Evolutionary conservation across 495 filamentous ascomycete genomes (phyloP).

Genomic region (Neurospora tetrasperma): DNA sequence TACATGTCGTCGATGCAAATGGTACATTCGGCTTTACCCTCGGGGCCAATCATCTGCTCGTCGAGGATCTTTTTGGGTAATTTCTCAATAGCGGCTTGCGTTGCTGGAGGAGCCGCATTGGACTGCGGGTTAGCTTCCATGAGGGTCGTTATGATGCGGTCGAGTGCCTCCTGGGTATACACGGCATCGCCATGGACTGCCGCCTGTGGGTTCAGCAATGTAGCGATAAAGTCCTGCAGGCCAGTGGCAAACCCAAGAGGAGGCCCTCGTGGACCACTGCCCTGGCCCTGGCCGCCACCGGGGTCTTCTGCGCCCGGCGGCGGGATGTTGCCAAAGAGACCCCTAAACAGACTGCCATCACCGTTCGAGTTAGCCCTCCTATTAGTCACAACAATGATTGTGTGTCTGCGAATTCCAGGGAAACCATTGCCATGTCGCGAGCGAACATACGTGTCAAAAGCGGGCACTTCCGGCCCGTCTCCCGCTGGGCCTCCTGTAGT

Average conservation of each 20-base stretch:
- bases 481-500: neutral
- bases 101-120: conserved; percentile 75
- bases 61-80: conserved; percentile 62
- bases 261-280: conserved; percentile 9
- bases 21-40: conserved; percentile 64
- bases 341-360: conserved; percentile 3
- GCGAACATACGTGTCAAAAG: conserved; percentile 13
- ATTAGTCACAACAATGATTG: neutral
- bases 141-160: conserved; percentile 76
- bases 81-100: conserved; percentile 57
- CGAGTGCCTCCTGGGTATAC: conserved; percentile 80
- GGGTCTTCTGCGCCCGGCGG: neutral
- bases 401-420: neutral
- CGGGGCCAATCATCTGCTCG: conserved; percentile 51
- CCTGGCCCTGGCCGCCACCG: conserved; percentile 2
- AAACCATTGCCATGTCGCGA: neutral
- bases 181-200: conserved; percentile 72
- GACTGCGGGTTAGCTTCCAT: conserved; percentile 70
- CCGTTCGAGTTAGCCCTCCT: neutral
- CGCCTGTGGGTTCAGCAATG: conserved; percentile 46
- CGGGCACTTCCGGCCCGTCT: neutral
- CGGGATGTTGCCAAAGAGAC: conserved; percentile 13
- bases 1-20: conserved; percentile 88
- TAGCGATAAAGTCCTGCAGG: conserved; percentile 34
- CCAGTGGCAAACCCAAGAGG: conserved; percentile 17